Evolutionary conservation across 306 rosid genomes (phyloP).

Genomic region (Sicyos baderoa): DNA sequence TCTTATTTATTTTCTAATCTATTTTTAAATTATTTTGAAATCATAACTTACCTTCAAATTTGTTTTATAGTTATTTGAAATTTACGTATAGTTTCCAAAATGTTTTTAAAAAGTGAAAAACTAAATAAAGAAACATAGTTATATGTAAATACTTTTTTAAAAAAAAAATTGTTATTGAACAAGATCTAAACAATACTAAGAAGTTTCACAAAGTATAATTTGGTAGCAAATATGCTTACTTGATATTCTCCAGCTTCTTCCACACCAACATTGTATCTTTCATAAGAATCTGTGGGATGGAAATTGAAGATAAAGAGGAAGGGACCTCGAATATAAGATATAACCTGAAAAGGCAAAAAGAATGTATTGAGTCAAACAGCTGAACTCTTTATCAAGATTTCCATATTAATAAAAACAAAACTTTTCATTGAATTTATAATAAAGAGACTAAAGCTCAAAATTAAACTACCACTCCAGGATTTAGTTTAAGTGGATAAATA

Average conservation of each 20-base stretch:
- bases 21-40: not conserved
- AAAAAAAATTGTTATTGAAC: not conserved
- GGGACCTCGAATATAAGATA: conserved; percentile 82
- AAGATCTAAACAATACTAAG: not conserved
- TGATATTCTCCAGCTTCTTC: conserved; percentile 98
- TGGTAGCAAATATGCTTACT: conserved; percentile 36
- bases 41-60: not conserved
- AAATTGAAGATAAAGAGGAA: conserved; percentile 75
- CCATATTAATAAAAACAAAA: not conserved
- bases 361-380: conserved; percentile 10
- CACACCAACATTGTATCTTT: conserved; percentile 58
- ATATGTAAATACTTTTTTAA: not conserved
- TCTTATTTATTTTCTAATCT: not conserved
- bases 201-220: not conserved
- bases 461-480: not conserved
- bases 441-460: not conserved
- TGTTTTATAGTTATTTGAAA: not conserved
- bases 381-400: not conserved
- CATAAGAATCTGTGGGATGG: conserved; percentile 73
- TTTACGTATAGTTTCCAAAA: not conserved
- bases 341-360: conserved; percentile 51
- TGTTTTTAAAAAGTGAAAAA: not conserved
- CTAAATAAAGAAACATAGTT: not conserved
- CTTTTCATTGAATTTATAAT: too few relatives aligned
- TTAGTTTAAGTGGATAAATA: not conserved